Conservation (phyloP, 2,329 filamentous ascomycete genomes). For the Verticillium klebahnii region DNA sequence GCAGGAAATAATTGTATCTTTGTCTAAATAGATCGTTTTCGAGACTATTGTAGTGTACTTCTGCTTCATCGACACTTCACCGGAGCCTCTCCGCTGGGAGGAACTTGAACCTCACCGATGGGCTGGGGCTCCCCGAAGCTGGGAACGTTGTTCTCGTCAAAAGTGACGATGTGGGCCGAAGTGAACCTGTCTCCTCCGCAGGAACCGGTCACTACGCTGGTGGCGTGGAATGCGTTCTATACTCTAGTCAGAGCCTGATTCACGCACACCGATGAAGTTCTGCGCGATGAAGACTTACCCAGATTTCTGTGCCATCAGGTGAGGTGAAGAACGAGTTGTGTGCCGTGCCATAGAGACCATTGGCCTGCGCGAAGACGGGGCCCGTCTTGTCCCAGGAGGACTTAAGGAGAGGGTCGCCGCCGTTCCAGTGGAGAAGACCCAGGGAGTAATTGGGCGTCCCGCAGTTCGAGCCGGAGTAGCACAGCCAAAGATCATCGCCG, state of each 20-base stretch:
- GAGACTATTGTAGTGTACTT: too few species aligned
- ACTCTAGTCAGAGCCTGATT: not conserved
- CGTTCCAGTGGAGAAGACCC: constrained; percentile 8
- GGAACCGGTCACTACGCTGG: not conserved
- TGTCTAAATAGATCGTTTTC: too few species aligned
- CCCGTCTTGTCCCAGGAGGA: constrained; percentile 11
- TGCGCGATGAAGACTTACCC: not conserved
- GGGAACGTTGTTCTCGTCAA: constrained; percentile 2
- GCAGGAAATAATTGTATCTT: too few species aligned
- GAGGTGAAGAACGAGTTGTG: constrained; percentile 11
- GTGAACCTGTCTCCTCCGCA: constrained; percentile 1
- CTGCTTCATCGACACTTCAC: too few species aligned
- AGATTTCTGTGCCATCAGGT: constrained; percentile 1
- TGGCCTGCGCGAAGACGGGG: constrained; percentile 11
- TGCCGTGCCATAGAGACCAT: constrained; percentile 12
- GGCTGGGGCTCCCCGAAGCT: not conserved
- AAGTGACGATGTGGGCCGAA: constrained; percentile 1
- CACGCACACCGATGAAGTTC: too few species aligned
- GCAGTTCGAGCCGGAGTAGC: constrained; percentile 13
- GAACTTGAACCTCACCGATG: not conserved
- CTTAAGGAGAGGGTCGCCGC: constrained; percentile 4
- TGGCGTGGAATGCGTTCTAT: constrained; percentile 1
- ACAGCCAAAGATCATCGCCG: constrained; percentile 9
- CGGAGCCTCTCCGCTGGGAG: not conserved
- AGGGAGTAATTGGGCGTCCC: constrained; percentile 11